Percentiles rank a stretch among this genome's conserved stretches.
Conservation (phyloP, 768 basidiomycete species). For the Polyporus arcularius region DNA sequence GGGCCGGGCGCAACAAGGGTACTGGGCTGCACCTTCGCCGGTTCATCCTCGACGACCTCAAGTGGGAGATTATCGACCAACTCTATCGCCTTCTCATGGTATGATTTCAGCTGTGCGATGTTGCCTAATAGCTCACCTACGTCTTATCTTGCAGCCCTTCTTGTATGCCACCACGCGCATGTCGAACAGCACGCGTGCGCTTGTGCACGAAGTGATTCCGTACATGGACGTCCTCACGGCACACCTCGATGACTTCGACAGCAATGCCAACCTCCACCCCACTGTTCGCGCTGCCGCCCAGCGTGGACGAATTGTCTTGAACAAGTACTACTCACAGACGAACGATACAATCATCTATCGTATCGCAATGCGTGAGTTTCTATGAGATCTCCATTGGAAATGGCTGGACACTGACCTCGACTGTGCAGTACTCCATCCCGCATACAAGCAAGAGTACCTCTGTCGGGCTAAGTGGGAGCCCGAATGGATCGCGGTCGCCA, state of each 20-base stretch:
- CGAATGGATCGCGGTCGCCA: constrained; percentile 31
- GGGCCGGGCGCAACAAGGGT: neutral
- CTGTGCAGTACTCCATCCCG: constrained; percentile 34
- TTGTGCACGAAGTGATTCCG: constrained; percentile 34
- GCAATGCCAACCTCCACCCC: constrained; percentile 6
- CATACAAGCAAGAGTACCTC: constrained; percentile 30
- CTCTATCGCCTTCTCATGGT: constrained; percentile 27
- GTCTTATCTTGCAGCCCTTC: constrained; percentile 24
- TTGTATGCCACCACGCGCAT: constrained; percentile 27
- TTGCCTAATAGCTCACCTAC: neutral
- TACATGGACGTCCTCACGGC: constrained; percentile 29
- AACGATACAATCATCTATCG: constrained; percentile 30
- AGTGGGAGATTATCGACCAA: constrained; percentile 26
- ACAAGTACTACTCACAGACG: constrained; percentile 32
- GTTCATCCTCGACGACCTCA: constrained; percentile 14
- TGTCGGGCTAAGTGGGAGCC: constrained; percentile 18
- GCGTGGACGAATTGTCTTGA: constrained; percentile 22
- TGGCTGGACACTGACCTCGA: too few relatives aligned
- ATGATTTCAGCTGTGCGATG: neutral
- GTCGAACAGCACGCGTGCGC: constrained; percentile 20
- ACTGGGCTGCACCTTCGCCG: constrained; percentile 3
- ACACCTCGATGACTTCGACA: constrained; percentile 22
- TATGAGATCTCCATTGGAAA: neutral
- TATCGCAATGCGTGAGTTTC: constrained; percentile 28
- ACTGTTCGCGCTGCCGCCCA: constrained; percentile 25